Base-by-base conservation (phyloP, 805 yeast species). In the Candida montana region DNA sequence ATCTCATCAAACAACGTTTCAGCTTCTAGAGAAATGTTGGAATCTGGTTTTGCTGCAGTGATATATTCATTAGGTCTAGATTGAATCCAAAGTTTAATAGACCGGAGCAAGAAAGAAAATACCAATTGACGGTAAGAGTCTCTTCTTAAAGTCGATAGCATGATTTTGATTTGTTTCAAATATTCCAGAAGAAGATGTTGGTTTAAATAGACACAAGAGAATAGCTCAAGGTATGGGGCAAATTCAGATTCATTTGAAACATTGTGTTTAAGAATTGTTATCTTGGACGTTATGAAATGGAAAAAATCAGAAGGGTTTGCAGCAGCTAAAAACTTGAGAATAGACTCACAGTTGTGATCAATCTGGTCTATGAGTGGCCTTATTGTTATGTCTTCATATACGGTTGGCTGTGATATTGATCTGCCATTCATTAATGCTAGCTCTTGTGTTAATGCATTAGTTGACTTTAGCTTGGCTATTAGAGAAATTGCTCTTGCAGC, bases 11-110 rank as follows among this genome's bases (percentile, higher is more conserved):
- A 68, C n/a, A 69, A 42, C 0, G 50, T 29, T 18, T 64, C 70
- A 6, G 63, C 62, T 36, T 58, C 61, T 21, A 50, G 36, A 3
- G 50, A 31, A 5, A 58, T 49, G 28, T 45, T 45, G 2, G 58
- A 46, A 3, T 49, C 57, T 2, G 44, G 41, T 34, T 48, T 50
- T 4, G 56, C 37, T 19, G 50, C 49, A 20, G 54, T 56, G 15
- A 67, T 39, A 44, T 64, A 76, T 38, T 77, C 79, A 5, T 49
- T 40, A 0, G 81, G 73, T 47, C 77, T 63, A 11, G 76, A 64
- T 41, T 69, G 52, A 3, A 74, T 62, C 83, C 84, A 79, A 31
- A 63, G 58, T 44, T 64, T 60, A 7, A 77, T 48, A 3, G 75
- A 57, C 37, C 69, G 68, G n/a, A 75, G 54, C 34, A 77, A 63